These are phyloP conservation scores for Yamadazyma sp. DNA, from an alignment of 1,139 yeast genomes.

Conservation along the genomic window DNA sequence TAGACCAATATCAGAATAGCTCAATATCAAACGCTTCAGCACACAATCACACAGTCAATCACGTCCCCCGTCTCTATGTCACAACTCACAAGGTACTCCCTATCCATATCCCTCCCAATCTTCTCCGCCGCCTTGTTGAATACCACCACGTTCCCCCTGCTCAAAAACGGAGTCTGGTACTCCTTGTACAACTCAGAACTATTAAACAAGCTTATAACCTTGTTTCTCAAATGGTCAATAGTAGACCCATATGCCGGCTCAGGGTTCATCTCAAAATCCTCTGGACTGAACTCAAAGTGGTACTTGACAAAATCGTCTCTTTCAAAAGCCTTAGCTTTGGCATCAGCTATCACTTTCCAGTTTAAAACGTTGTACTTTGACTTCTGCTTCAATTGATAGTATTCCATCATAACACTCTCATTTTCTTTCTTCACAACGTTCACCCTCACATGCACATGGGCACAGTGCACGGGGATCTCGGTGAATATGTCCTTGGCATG, in stretches of 20 bases:
- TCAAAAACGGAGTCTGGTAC: constrained; percentile 19
- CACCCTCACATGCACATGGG: constrained; percentile 62
- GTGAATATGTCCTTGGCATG: constrained; percentile 67
- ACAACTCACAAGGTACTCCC: constrained; percentile 56
- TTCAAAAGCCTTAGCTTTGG: constrained; percentile 22
- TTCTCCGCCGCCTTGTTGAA: constrained; percentile 30
- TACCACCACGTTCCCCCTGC: constrained; percentile 24
- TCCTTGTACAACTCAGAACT: constrained; percentile 46
- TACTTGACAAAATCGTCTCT: constrained; percentile 48
- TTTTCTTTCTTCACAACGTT: constrained; percentile 29
- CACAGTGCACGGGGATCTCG: constrained; percentile 76
- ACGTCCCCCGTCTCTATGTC: constrained; percentile 68
- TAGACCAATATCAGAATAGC: too few species aligned
- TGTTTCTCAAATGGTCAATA: constrained; percentile 57
- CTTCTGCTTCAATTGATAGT: constrained; percentile 28
- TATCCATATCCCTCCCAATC: constrained; percentile 31
- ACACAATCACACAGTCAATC: constrained; percentile 45
- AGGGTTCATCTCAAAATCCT: constrained; percentile 59
- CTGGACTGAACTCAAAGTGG: constrained; percentile 79
- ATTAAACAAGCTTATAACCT: constrained; percentile 51
- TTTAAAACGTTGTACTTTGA: constrained; percentile 28
- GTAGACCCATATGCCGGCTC: constrained; percentile 73
- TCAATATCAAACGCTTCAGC: constrained; percentile 4
- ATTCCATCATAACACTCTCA: constrained; percentile 21
- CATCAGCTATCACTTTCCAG: constrained; percentile 27